Evolutionary conservation across 345 rosid species (phyloP).

Genomic region (Lumnitzera racemosa): DNA sequence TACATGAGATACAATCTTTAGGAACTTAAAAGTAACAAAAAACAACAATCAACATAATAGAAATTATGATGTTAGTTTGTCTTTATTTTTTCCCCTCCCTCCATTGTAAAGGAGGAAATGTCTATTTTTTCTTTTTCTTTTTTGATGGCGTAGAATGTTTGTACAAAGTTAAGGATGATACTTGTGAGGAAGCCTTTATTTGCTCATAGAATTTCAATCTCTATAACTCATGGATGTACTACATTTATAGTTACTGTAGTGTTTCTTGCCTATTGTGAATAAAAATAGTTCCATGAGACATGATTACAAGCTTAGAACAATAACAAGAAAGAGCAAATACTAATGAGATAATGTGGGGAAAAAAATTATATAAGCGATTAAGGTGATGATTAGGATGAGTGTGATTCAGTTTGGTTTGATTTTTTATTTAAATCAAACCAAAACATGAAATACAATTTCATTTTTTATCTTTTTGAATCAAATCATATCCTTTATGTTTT

Average conservation of each 20-base stretch:
- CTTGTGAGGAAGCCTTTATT: constrained; percentile 81
- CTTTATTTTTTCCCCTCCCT: background rate
- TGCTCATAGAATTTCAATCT: constrained; percentile 85
- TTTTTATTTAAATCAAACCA: too few relatives aligned
- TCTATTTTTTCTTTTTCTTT: background rate
- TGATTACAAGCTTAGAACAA: background rate
- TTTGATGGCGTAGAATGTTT: background rate
- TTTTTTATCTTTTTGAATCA: too few relatives aligned
- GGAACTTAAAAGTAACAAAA: constrained; percentile 80
- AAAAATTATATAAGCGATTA: too few relatives aligned
- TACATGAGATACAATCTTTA: constrained; percentile 76
- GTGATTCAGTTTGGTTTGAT: too few relatives aligned
- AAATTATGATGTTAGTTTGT: background rate
- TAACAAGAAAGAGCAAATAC: background rate
- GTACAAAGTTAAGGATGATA: constrained; percentile 3
- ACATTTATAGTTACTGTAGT: constrained; percentile 77
- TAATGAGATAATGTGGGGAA: background rate
- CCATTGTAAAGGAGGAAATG: too few relatives aligned
- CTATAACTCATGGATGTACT: constrained; percentile 88
- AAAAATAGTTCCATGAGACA: background rate
- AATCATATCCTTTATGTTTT: too few relatives aligned
- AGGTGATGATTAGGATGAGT: too few relatives aligned
- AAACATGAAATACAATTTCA: too few relatives aligned
- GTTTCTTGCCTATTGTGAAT: constrained; percentile 48
- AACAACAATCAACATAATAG: constrained; percentile 70